Base-by-base conservation (phyloP, 495 filamentous ascomycete species). In the Hyaloscypha bicolor region DNA sequence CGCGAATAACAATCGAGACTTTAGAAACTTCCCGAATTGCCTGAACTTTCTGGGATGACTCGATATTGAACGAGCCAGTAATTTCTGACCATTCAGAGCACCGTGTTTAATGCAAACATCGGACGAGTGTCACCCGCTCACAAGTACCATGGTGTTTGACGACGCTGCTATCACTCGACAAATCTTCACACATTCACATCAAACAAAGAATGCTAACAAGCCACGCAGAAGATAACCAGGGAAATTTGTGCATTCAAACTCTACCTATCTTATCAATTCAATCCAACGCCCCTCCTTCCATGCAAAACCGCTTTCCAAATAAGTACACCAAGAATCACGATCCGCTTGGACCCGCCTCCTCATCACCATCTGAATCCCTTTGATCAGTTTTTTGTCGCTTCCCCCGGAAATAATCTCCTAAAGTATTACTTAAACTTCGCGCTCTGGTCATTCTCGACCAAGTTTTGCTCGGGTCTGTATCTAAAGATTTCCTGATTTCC, bases 351-450 rank as follows among this genome's bases (percentile, higher is more conserved):
- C 72, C 72, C 35, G 72, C 69, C 51, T 74, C 72, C 30, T 71
- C 72, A 64, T 74, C 66, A 22, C 45, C 60, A 4, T 11, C 33
- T 4, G n/a, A 22, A 57, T 62, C 48, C 0, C 52, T 30, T 14
- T 37, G 62, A 2, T 69, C 69, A 12, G 14, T 31, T 31, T 42
- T 64, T 37, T 71, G 69, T 25, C 67, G 56, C 21, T 67, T 69
- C 6, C 66, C 64, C 21, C 64, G 33, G 59, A 84, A 79, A 37
- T 85, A 72, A 42, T 80, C 78, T 21, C 82, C 79, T 3, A 86
- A 64, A 14, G 82, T 82, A 58, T 79, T 79, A 63, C 83, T 86
- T 37, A 86, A 64, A 72, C 82, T 86, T 62, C 75, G 39, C 35
- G 75, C 59, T 64, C 83, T 75, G 32, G 83, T 78, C 32, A 81